A percentile compares a stretch with the other conserved stretches of the same genome.
Conservation (phyloP, 1,139 yeast genomes). For the Taphrina deformans region DNA sequence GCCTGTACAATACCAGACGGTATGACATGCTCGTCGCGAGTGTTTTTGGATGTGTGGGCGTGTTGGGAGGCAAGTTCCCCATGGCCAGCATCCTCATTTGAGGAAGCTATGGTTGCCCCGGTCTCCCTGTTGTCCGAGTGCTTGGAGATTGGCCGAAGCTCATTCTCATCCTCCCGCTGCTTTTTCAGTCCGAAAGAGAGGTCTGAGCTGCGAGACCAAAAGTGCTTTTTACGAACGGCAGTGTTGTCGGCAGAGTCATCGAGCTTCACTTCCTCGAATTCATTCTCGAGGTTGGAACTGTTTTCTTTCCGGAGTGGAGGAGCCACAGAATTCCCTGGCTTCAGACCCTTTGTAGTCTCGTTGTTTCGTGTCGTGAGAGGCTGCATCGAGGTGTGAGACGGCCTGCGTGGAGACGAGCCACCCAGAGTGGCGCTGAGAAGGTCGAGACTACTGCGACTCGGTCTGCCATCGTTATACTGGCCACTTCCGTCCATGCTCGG, state of each 20-base stretch:
- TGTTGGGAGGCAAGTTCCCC: neutral
- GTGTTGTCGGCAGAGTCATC: constrained; percentile 1
- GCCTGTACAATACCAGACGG: neutral
- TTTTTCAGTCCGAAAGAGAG: neutral
- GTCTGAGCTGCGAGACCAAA: constrained; percentile 20
- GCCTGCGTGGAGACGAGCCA: constrained; percentile 1
- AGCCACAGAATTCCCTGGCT: neutral
- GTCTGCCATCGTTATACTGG: constrained; percentile 2
- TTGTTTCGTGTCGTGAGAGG: neutral
- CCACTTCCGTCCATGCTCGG: constrained; percentile 29
- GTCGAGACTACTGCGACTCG: constrained; percentile 25
- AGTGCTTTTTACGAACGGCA: constrained; percentile 16
- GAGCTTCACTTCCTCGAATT: constrained; percentile 29
- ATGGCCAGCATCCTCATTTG: neutral
- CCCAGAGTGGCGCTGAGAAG: constrained; percentile 2
- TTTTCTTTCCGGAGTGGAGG: constrained; percentile 3
- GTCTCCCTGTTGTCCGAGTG: neutral
- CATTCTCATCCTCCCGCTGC: constrained; percentile 3
- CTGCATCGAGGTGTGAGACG: neutral
- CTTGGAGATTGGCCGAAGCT: neutral
- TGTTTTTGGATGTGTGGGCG: neutral
- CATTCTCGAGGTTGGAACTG: neutral
- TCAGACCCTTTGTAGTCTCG: neutral
- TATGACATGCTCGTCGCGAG: neutral
- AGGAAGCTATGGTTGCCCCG: neutral